Conservation (phyloP, 257 asterid genomes). For the Nicotiana sylvestris region DNA sequence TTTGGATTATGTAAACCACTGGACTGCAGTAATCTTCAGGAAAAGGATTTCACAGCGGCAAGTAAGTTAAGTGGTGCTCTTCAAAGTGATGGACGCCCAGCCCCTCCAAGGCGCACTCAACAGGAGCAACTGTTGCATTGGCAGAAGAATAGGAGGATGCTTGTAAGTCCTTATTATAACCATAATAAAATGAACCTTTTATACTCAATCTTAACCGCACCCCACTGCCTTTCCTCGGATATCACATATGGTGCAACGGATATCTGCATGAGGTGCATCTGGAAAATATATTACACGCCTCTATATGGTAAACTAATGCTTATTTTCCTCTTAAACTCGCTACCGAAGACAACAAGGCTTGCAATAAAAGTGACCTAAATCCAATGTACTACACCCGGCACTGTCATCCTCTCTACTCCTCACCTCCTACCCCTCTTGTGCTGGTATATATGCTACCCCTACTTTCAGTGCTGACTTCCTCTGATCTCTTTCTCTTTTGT, state of each 20-base stretch:
- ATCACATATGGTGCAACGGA: not conserved
- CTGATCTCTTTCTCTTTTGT: not conserved
- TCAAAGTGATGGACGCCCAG: slow-evolving; percentile 92
- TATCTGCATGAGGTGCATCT: not conserved
- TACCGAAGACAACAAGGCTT: not conserved
- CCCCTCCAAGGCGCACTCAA: slow-evolving; percentile 79
- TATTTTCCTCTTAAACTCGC: not conserved
- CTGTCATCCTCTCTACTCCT: slow-evolving; percentile 1
- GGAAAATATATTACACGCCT: not conserved
- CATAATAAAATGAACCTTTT: not conserved
- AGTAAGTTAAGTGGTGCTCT: slow-evolving; percentile 72
- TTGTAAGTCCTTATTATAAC: slow-evolving; percentile 43
- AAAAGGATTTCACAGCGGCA: slow-evolving; percentile 79
- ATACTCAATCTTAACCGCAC: not conserved
- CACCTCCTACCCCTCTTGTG: not conserved
- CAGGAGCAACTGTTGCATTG: slow-evolving; percentile 94
- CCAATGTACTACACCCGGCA: no score
- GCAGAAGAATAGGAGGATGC: slow-evolving; percentile 97
- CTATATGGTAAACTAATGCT: not conserved
- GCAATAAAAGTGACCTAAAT: not conserved
- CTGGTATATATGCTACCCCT: no score
- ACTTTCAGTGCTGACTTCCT: no score
- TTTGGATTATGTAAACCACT: slow-evolving; percentile 93
- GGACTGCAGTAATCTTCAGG: slow-evolving; percentile 91
- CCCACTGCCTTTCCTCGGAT: not conserved